Evolutionary conservation across 768 basidiomycete genomes (phyloP).

Genomic region (Hericium coralloides): DNA sequence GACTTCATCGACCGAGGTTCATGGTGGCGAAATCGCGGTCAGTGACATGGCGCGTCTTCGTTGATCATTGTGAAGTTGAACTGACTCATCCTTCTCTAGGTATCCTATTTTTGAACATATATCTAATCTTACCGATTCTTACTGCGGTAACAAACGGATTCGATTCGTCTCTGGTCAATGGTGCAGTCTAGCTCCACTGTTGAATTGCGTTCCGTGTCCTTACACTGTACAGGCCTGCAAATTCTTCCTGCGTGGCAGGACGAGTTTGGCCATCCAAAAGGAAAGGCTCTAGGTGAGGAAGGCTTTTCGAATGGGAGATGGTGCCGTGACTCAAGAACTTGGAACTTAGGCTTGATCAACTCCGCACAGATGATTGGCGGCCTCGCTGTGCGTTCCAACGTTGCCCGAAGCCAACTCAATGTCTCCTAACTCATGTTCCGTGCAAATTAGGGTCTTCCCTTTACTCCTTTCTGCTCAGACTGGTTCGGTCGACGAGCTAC

Average conservation of each 20-base stretch:
- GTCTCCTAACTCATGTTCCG: not conserved
- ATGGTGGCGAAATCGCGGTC: conserved; percentile 58
- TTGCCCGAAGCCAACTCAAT: not conserved
- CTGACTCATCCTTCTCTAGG: conserved; percentile 26
- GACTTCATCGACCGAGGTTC: conserved; percentile 50
- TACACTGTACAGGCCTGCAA: conserved; percentile 41
- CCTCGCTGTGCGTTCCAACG: conserved; percentile 28
- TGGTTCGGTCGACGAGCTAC: conserved; percentile 49
- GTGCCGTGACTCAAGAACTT: not conserved
- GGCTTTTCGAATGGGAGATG: too few species aligned
- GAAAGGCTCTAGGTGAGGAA: conserved; percentile 37
- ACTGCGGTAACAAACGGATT: conserved; percentile 60
- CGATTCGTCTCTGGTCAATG: conserved; percentile 59
- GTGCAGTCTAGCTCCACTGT: conserved; percentile 13
- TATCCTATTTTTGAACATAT: conserved; percentile 48
- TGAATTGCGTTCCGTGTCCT: not conserved
- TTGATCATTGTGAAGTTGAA: not conserved
- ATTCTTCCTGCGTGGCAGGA: conserved; percentile 56
- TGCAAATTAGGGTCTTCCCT: conserved; percentile 40
- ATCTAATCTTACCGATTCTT: conserved; percentile 52
- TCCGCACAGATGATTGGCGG: conserved; percentile 57
- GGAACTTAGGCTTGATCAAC: conserved; percentile 46
- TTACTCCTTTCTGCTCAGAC: conserved; percentile 56
- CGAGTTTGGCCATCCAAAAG: conserved; percentile 44
- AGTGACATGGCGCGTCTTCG: conserved; percentile 4